Evolutionary conservation across 106 monocot species (phyloP).

Genomic region (Posidonia australis): DNA sequence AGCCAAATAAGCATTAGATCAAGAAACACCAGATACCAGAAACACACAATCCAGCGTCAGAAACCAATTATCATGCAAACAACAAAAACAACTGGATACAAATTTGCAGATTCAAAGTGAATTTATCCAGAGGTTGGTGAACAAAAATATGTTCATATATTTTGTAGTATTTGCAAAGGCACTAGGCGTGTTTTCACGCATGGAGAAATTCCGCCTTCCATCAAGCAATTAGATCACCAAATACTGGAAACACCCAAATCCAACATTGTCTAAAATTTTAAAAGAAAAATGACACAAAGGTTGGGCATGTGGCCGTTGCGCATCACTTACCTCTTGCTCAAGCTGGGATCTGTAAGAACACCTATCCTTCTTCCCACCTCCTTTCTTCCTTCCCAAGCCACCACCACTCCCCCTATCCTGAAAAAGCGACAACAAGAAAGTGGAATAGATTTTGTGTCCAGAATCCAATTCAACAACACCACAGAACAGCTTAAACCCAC

Average conservation of each 20-base stretch:
- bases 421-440: background rate
- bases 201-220: no score
- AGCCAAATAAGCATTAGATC: no score
- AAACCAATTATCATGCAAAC: no score
- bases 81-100: no score
- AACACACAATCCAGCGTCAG: no score
- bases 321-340: constrained; percentile 10
- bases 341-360: constrained; percentile 14
- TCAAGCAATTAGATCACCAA: no score
- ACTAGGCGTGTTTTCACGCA: no score
- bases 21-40: no score
- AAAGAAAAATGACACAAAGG: background rate
- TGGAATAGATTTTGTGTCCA: background rate
- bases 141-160: no score
- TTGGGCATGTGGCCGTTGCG: background rate
- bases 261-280: background rate
- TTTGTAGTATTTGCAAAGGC: no score
- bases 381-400: background rate
- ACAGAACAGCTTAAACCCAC: background rate
- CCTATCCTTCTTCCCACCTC: constrained; percentile 2
- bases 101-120: no score
- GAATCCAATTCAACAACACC: background rate
- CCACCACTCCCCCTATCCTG: background rate
- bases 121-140: no score
- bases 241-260: background rate